These are phyloP conservation scores for Aureobasidium namibiae DNA, from an alignment of 2,329 filamentous ascomycete species.

Conservation along the genomic window DNA sequence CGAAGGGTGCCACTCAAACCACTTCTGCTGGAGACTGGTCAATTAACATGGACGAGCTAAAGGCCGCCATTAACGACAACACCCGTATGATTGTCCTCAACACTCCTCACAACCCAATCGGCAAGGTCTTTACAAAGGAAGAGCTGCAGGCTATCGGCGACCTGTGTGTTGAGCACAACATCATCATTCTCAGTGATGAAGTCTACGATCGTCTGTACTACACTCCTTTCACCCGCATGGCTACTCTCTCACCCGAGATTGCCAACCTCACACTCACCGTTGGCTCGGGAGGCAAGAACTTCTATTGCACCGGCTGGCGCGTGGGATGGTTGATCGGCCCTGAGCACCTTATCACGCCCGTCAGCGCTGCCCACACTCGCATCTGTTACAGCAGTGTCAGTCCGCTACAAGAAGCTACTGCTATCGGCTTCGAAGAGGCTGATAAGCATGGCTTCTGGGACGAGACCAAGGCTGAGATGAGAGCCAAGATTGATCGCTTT, in stretches of 20 bases:
- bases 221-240: slow-evolving; percentile 86
- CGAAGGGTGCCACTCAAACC: slow-evolving; percentile 67
- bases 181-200: slow-evolving; percentile 62
- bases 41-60: slow-evolving; percentile 74
- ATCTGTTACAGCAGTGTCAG: slow-evolving; percentile 95
- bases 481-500: slow-evolving; percentile 77
- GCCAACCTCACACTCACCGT: slow-evolving; percentile 85
- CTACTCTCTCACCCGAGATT: slow-evolving; percentile 83
- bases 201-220: slow-evolving; percentile 94
- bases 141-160: slow-evolving; percentile 81
- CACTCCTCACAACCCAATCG: slow-evolving; percentile 87
- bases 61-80: slow-evolving; percentile 69
- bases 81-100: slow-evolving; percentile 97
- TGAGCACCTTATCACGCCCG: slow-evolving; percentile 80
- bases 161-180: slow-evolving; percentile 83
- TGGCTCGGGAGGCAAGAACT: slow-evolving; percentile 94
- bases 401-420: slow-evolving; percentile 87
- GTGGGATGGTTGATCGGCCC: slow-evolving; percentile 93
- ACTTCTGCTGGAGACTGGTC: slow-evolving; percentile 84
- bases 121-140: slow-evolving; percentile 81
- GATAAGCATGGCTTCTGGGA: slow-evolving; percentile 84
- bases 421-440: slow-evolving; percentile 88
- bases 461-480: slow-evolving; percentile 75
- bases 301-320: slow-evolving; percentile 95
- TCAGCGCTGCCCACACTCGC: slow-evolving; percentile 83